phyloP scores from a whole-genome alignment of 2,329 filamentous ascomycete genomes.

The Ophiosphaerella korrae region DNA sequence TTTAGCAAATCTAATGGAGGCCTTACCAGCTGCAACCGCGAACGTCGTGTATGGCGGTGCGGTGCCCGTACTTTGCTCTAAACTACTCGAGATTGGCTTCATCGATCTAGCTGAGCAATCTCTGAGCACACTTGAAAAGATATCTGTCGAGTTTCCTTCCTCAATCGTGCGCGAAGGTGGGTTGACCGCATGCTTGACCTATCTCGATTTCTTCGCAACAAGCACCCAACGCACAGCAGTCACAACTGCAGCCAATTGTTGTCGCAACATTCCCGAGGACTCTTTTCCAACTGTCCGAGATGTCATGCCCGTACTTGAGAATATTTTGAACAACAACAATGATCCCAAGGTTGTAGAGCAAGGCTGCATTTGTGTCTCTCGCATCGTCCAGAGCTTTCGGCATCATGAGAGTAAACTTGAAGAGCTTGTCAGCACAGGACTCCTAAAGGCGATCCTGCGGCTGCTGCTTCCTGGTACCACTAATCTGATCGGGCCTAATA shows the following conservation, averaged over 20 bases:
- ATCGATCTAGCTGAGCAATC: slow-evolving; percentile 98
- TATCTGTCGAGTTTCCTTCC: slow-evolving; percentile 92
- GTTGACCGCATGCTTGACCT: slow-evolving; percentile 91
- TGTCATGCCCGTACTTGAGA: slow-evolving; percentile 94
- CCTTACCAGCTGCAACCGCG: slow-evolving; percentile 85
- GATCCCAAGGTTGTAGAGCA: slow-evolving; percentile 98
- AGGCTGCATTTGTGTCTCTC: slow-evolving; percentile 90
- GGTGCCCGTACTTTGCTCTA: slow-evolving; percentile 91
- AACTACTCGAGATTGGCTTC: slow-evolving; percentile 92
- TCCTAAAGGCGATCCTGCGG: slow-evolving; percentile 82
- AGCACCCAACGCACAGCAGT: slow-evolving; percentile 96
- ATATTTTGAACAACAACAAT: slow-evolving; percentile 81
- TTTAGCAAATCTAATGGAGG: slow-evolving; percentile 97
- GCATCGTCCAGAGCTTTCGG: slow-evolving; percentile 97
- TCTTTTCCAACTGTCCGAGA: slow-evolving; percentile 90
- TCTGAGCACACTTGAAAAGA: slow-evolving; percentile 94
- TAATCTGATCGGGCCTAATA: slow-evolving; percentile 89
- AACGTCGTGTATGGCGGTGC: slow-evolving; percentile 98
- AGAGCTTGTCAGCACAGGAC: slow-evolving; percentile 84
- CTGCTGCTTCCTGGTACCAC: slow-evolving; percentile 92
- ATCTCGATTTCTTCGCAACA: slow-evolving; percentile 96
- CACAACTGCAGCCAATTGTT: slow-evolving; percentile 97
- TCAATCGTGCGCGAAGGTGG: slow-evolving; percentile 96
- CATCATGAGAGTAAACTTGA: slow-evolving; percentile 86
- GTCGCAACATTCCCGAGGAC: slow-evolving; percentile 92